Evolutionary conservation across 768 basidiomycete genomes (phyloP).

Genomic region (Panellus pusillus): DNA sequence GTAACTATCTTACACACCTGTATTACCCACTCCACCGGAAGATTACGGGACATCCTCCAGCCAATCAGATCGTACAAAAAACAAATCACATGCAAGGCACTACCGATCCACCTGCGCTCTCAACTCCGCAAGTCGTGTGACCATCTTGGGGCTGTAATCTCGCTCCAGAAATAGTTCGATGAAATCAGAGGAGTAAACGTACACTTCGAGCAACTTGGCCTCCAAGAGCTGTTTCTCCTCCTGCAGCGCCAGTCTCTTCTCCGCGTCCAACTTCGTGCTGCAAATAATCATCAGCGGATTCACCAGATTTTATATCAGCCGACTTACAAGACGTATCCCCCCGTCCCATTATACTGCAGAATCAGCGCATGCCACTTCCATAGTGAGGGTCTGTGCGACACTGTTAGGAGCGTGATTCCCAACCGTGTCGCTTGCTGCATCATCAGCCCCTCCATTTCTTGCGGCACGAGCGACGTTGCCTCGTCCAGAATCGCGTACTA

Average conservation of each 20-base stretch:
- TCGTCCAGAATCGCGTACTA: slow-evolving; percentile 97
- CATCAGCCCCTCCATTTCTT: slow-evolving; percentile 91
- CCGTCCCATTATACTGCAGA: slow-evolving; percentile 90
- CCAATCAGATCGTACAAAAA: no score
- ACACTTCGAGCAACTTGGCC: slow-evolving; percentile 84
- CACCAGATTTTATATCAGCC: background rate
- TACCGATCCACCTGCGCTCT: slow-evolving; percentile 27
- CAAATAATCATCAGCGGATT: slow-evolving; percentile 1
- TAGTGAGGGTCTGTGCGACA: slow-evolving; percentile 91
- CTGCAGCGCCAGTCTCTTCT: slow-evolving; percentile 85
- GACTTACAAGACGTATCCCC: slow-evolving; percentile 91
- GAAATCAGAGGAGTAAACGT: slow-evolving; percentile 33
- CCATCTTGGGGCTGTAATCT: slow-evolving; percentile 74
- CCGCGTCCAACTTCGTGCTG: slow-evolving; percentile 87
- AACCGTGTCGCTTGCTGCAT: slow-evolving; percentile 88
- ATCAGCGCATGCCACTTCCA: slow-evolving; percentile 93
- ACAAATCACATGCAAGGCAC: background rate
- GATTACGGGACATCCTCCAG: no score
- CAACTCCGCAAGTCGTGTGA: slow-evolving; percentile 70
- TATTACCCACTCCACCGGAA: no score
- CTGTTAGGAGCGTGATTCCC: slow-evolving; percentile 90
- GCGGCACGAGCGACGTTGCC: slow-evolving; percentile 91
- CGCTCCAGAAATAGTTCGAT: slow-evolving; percentile 9
- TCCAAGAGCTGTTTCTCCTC: slow-evolving; percentile 93
- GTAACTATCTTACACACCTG: no score